Base-by-base conservation (phyloP, 805 yeast species). In the Kurtzmaniella fragi region DNA sequence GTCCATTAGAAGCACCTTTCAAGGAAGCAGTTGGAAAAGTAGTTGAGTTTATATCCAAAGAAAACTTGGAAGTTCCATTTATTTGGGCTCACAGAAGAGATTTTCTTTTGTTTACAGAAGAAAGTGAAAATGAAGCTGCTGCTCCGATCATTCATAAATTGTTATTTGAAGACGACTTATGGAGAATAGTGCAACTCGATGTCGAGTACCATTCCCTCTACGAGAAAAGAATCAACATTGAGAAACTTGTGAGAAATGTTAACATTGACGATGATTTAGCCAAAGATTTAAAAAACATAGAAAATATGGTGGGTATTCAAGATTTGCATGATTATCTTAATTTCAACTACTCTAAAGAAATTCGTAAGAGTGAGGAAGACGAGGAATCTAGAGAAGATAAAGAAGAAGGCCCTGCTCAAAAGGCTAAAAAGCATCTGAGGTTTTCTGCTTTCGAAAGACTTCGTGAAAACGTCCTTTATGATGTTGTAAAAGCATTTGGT, bases 31-130 rank as follows among this genome's bases (percentile, higher is more conserved):
- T 93, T 5, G 77, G 78, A 10, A 80, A 75, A 61, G 86, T 73
- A 33, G 82, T 76, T 52, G 85, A 71, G 54, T 89, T 80, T 47
- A 67, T 93, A 25, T 72, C 89, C 11, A 79, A 78, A 50, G 95
- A 90, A 35, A 73, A 81, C 42, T 73, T 84, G 46, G 99, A 93
- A 57, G 96, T 91, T 4, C 98, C 99, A 9, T 86, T 89, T 52
- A 89, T 93, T 44, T 89, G 95, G 85, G 84, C 89, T 17, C 95
- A 89, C 56, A 84, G 98, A 59, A 85, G 95, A 62, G 98, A 93
- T 61, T 88, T 85, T 56, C 69, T 88, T 14, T 65, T 85, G 43
- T 70, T 70, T 50, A 75, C 86, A 8, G 72, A 72, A 31, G 77
- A 77, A 29, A 57, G 58, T 12, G 50, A 56, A 23, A 59, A 59